Evolutionary conservation across 495 filamentous ascomycete genomes (phyloP).

Genomic region (Poronia punctata): DNA sequence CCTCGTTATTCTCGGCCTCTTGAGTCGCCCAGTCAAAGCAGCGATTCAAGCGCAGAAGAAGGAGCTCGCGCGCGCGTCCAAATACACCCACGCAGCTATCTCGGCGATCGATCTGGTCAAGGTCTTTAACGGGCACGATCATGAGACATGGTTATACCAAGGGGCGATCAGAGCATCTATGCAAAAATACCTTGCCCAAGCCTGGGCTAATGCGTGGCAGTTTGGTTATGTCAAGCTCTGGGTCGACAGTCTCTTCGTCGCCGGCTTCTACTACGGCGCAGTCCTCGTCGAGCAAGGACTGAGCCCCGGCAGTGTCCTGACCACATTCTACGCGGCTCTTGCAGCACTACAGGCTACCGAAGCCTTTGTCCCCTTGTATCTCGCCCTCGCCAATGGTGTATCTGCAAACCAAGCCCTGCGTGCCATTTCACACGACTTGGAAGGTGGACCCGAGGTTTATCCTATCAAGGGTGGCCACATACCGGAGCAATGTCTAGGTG

Average conservation of each 20-base stretch:
- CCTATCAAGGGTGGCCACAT: conserved; percentile 15
- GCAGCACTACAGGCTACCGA: conserved; percentile 69
- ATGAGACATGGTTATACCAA: conserved; percentile 61
- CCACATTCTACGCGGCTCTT: conserved; percentile 78
- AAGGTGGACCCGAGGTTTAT: conserved; percentile 20
- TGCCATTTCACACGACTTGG: conserved; percentile 13
- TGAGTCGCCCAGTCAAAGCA: conserved; percentile 54
- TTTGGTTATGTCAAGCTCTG: conserved; percentile 65
- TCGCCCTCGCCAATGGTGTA: conserved; percentile 72
- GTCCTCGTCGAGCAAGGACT: conserved; percentile 49
- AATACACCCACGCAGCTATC: conserved; percentile 61
- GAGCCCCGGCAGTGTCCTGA: conserved; percentile 64
- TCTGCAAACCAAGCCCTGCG: conserved; percentile 57
- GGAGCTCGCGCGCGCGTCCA: conserved; percentile 64
- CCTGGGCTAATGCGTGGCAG: conserved; percentile 59
- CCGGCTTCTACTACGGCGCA: conserved; percentile 88
- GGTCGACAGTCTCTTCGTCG: conserved; percentile 74
- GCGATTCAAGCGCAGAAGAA: conserved; percentile 62
- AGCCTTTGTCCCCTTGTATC: conserved; percentile 63
- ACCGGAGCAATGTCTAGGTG: conserved; percentile 48
- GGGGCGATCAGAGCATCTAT: conserved; percentile 52
- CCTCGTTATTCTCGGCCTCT: conserved; percentile 47
- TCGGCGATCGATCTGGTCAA: conserved; percentile 81
- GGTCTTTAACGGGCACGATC: conserved; percentile 68
- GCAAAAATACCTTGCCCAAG: conserved; percentile 59